A percentile compares a stretch with the other conserved stretches of the same genome.
Evolutionary conservation across 2,329 filamentous ascomycete genomes (phyloP).

Genomic region (Teratosphaeria zuluensis): DNA sequence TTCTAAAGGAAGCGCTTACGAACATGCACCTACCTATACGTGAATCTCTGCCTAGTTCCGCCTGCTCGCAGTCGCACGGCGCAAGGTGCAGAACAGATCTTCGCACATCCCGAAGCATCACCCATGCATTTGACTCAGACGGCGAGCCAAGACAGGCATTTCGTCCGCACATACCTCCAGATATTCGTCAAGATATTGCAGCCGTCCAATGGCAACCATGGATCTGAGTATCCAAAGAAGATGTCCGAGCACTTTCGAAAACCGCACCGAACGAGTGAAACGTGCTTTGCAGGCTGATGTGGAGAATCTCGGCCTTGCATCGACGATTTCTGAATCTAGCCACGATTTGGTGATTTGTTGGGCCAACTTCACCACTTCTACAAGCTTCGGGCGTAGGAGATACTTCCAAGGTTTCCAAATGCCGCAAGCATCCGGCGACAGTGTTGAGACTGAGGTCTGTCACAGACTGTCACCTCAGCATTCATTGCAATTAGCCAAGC

Average conservation of each 20-base stretch:
- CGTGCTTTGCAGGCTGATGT: background rate
- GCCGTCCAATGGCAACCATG: background rate
- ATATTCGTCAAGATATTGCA: background rate
- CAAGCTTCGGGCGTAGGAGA: background rate
- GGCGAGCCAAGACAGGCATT: background rate
- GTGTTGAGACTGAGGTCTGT: background rate
- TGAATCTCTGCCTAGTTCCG: no score
- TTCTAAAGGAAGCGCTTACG: no score
- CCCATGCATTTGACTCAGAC: background rate
- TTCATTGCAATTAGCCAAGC: background rate
- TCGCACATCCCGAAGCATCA: no score
- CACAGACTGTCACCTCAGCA: background rate
- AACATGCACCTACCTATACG: no score
- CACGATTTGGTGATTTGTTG: background rate
- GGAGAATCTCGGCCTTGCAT: background rate
- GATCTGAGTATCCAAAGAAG: background rate
- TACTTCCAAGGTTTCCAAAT: background rate
- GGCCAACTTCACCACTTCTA: background rate
- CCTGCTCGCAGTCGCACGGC: no score
- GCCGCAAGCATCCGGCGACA: background rate
- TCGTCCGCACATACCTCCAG: background rate
- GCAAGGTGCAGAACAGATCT: no score
- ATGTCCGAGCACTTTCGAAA: background rate
- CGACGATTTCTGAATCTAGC: background rate
- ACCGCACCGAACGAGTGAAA: background rate